A percentile compares a stretch with the other conserved stretches of the same genome.
These are phyloP conservation scores for Aspergillus quadricinctus DNA, from an alignment of 2,329 filamentous ascomycete genomes.

Conservation along the genomic window DNA sequence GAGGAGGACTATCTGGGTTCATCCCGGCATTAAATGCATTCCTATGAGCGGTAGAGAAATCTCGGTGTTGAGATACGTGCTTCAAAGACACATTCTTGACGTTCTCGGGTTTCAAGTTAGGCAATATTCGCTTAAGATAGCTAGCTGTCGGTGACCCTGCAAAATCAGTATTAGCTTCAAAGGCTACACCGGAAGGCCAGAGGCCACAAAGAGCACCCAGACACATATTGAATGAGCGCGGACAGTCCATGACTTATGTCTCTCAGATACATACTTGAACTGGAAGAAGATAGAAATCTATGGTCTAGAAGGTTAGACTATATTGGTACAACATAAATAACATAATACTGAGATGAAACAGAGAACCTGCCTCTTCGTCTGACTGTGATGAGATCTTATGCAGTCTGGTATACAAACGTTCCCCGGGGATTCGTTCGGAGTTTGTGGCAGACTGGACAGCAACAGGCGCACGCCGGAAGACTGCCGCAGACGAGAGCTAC, in stretches of 20 bases:
- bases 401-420: slow-evolving; percentile 2
- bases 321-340: not conserved
- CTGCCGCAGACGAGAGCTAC: not conserved
- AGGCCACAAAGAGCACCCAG: not conserved
- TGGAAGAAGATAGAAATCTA: slow-evolving; percentile 9
- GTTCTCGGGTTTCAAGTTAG: not conserved
- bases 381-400: not conserved
- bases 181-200: not conserved
- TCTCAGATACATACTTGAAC: slow-evolving; percentile 6
- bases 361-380: slow-evolving; percentile 15
- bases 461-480: not conserved
- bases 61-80: not conserved
- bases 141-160: not conserved
- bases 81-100: slow-evolving; percentile 7
- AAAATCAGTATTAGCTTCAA: not conserved
- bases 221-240: not conserved
- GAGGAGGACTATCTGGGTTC: slow-evolving; percentile 11
- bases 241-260: not conserved
- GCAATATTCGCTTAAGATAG: not conserved
- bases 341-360: not conserved
- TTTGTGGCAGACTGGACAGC: not conserved
- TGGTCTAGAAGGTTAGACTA: slow-evolving; percentile 6
- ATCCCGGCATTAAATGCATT: slow-evolving; percentile 13
- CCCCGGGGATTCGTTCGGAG: not conserved
- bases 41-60: slow-evolving; percentile 9